Evolutionary conservation across 768 basidiomycete species (phyloP), one percentile per base, ranked within the genome.

Genomic region (Suillus plorans): DNA sequence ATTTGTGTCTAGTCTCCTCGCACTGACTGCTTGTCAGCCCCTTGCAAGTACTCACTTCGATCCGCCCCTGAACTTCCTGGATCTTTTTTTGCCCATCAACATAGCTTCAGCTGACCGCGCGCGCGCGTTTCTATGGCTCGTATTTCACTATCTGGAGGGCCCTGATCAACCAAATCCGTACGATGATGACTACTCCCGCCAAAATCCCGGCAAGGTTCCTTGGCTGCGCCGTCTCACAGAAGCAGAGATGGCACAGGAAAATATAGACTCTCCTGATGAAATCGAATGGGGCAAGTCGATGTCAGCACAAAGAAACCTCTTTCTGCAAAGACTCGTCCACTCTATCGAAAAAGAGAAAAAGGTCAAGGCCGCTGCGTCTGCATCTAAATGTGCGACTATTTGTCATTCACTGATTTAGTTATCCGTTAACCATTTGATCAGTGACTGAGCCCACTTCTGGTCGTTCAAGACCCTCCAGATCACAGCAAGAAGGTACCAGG

Each of bases 91-190:
- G 47, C 91, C 93, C 45, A 87, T 88, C 69, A 83, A 84, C 53
- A 79, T 94, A 42, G 84, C 89, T 13, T 92, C 94, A 3, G 75
- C 76, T 4, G 88, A 90, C 67, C 89, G 95, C 37, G 92, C 91
- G 6, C 80, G 80, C 63, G 91, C 87, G 4, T 93, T 97, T 74
- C 82, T 97, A 36, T 94, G 92, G 90, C 82, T 94, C 63, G 77
- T 94, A 58, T 94, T 86, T 75, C 83, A 92, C 72, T 94, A 95
- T 74, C 80, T 95, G 67, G 92, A 95, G 75, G 82, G 81, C 41
- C 81, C 85, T 1, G 80, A 82, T 42, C 74, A 79, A 13, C 76
- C 82, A n/a, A 95, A 94, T 74, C 90, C 92, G 5, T 95, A 91
- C 73, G 84, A 86, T 61, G 89, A 92, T 71, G 84, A 86, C 20